A percentile compares a stretch with the other conserved stretches of the same genome.
phyloP scores from a whole-genome alignment of 306 rosid genomes.

The Leucaena leucocephala region DNA sequence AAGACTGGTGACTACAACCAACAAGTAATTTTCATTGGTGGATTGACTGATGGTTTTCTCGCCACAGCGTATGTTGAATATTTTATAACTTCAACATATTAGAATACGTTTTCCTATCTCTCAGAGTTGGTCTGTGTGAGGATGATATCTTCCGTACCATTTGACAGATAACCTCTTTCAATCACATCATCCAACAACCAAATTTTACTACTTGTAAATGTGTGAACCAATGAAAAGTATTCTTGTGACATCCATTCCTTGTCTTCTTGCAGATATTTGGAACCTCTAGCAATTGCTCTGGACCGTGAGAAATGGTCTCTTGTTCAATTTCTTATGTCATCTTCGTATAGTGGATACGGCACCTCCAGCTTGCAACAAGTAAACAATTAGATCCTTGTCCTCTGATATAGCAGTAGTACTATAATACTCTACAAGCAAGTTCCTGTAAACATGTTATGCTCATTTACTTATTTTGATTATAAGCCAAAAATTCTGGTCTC shows the following conservation, averaged over 20 bases:
- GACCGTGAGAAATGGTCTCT: conserved; percentile 95
- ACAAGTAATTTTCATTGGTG: conserved; percentile 94
- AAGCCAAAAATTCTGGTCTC: conserved; percentile 30
- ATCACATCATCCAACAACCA: neutral
- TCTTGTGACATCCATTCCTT: conserved; percentile 30
- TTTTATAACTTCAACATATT: conserved; percentile 9
- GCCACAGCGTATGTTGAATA: conserved; percentile 72
- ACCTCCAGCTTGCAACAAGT: conserved; percentile 95
- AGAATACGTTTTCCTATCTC: conserved; percentile 15
- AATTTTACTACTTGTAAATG: neutral
- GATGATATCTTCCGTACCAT: conserved; percentile 14
- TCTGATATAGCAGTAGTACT: conserved; percentile 16
- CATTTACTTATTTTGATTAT: neutral
- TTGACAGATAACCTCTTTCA: conserved; percentile 15
- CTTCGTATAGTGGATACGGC: conserved; percentile 93
- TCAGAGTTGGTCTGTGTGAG: conserved; percentile 11
- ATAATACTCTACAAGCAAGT: conserved; percentile 13
- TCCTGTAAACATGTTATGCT: conserved; percentile 21
- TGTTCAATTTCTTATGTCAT: conserved; percentile 94
- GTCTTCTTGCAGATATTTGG: conserved; percentile 71
- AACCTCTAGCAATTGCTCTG: conserved; percentile 94
- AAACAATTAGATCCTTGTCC: conserved; percentile 40
- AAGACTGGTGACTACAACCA: conserved; percentile 86
- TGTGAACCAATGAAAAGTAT: conserved; percentile 14
- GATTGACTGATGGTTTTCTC: conserved; percentile 90